Percentiles rank a stretch among this genome's conserved stretches.
Evolutionary conservation across 2,329 filamentous ascomycete species (phyloP).

Genomic region (Ilyonectria mors-panacis): DNA sequence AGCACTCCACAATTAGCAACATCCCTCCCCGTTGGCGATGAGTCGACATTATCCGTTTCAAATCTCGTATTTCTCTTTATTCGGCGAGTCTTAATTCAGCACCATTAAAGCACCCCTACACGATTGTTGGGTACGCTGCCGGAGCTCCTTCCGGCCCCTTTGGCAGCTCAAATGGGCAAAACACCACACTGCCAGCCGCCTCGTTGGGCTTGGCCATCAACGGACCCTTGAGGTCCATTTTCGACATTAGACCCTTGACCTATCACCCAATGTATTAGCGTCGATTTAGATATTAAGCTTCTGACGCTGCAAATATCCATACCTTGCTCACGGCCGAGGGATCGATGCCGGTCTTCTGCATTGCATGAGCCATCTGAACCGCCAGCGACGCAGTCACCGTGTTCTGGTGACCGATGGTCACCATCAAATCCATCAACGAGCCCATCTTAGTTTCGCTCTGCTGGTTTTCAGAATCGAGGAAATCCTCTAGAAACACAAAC

Average conservation of each 20-base stretch:
- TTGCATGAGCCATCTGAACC: conserved; percentile 77
- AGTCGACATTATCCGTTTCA: neutral
- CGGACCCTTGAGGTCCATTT: conserved; percentile 32
- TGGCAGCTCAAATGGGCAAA: conserved; percentile 42
- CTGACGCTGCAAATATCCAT: neutral
- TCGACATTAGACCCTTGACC: conserved; percentile 37
- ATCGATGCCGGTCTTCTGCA: conserved; percentile 59
- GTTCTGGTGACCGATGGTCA: conserved; percentile 74
- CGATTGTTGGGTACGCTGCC: conserved; percentile 19
- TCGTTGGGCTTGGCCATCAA: conserved; percentile 37
- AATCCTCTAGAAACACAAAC: conserved; percentile 79
- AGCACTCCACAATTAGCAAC: neutral
- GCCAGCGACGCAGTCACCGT: conserved; percentile 79
- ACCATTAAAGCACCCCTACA: neutral
- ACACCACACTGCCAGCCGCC: conserved; percentile 34
- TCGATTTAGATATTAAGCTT: neutral
- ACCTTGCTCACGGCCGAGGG: conserved; percentile 44
- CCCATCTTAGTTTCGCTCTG: conserved; percentile 68
- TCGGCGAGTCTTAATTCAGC: neutral
- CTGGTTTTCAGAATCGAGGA: conserved; percentile 72
- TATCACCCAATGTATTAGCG: conserved; percentile 5
- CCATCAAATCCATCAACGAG: conserved; percentile 78
- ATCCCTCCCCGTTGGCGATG: neutral
- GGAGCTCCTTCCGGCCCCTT: conserved; percentile 34
- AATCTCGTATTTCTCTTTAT: neutral